phyloP scores from a whole-genome alignment of 129 eudicot species.

The Artemisia argyi region DNA sequence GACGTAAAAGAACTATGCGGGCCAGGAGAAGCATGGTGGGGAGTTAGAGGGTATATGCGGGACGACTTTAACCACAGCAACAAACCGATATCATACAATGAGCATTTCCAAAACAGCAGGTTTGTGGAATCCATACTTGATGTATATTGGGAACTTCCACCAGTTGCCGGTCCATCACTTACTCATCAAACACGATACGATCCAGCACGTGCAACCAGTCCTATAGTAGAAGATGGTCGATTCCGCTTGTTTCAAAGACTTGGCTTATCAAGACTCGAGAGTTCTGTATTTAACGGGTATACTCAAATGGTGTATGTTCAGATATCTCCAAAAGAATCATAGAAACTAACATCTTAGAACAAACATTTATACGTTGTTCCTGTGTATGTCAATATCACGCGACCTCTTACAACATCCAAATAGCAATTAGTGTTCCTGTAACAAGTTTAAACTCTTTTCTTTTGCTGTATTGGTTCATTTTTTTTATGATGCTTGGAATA shows the following conservation, averaged over 20 bases:
- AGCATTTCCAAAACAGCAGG: constrained; percentile 87
- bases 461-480: neutral
- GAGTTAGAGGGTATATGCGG: constrained; percentile 89
- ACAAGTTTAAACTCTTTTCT: too few species aligned
- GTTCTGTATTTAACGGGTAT: constrained; percentile 80
- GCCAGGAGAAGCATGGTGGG: constrained; percentile 93
- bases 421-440: too few species aligned
- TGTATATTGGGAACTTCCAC: constrained; percentile 91
- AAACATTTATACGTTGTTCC: too few species aligned
- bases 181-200: constrained; percentile 92
- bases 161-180: constrained; percentile 93
- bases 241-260: constrained; percentile 76
- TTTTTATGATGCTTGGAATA: neutral
- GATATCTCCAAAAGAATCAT: constrained; percentile 40
- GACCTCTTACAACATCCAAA: too few species aligned
- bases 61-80: constrained; percentile 91
- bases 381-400: too few species aligned
- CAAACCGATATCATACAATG: constrained; percentile 56
- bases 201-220: constrained; percentile 78
- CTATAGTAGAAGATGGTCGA: constrained; percentile 90
- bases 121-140: constrained; percentile 85
- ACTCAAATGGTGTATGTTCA: constrained; percentile 94
- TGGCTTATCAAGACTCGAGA: constrained; percentile 60
- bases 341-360: too few species aligned
- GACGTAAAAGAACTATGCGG: constrained; percentile 79